Conservation (phyloP, 2,329 filamentous ascomycete genomes). For the Talaromyces rugulosus region DNA sequence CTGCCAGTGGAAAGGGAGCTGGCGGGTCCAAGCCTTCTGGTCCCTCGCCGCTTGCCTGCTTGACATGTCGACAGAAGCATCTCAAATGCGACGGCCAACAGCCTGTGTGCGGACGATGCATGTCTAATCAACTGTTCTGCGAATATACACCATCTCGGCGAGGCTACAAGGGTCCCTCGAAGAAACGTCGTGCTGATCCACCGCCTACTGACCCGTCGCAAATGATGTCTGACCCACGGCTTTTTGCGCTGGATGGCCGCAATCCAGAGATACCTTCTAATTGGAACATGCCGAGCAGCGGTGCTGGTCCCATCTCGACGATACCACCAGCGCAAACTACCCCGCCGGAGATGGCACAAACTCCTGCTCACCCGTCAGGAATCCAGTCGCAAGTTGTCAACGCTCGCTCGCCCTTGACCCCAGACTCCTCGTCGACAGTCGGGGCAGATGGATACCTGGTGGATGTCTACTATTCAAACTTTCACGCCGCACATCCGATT, state of each 20-base stretch:
- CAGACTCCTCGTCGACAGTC: slow-evolving; percentile 31
- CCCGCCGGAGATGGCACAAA: slow-evolving; percentile 2
- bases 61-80: slow-evolving; percentile 55
- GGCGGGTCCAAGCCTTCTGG: slow-evolving; percentile 18
- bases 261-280: slow-evolving; percentile 36
- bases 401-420: slow-evolving; percentile 27
- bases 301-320: neutral
- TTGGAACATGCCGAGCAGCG: slow-evolving; percentile 32
- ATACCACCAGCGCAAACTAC: slow-evolving; percentile 16
- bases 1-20: neutral
- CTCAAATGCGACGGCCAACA: slow-evolving; percentile 70
- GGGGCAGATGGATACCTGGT: slow-evolving; percentile 40
- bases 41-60: slow-evolving; percentile 44
- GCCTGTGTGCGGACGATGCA: slow-evolving; percentile 65
- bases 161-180: slow-evolving; percentile 67
- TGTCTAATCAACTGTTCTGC: slow-evolving; percentile 56
- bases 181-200: slow-evolving; percentile 39
- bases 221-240: slow-evolving; percentile 48
- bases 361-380: neutral
- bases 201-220: slow-evolving; percentile 36
- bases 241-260: slow-evolving; percentile 17
- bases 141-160: slow-evolving; percentile 70
- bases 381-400: neutral
- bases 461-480: slow-evolving; percentile 54
- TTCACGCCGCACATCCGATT: slow-evolving; percentile 55